Evolutionary conservation across 2,329 filamentous ascomycete species (phyloP), one percentile per base, ranked within the genome.

Genomic region (Delphinella strobiligena): DNA sequence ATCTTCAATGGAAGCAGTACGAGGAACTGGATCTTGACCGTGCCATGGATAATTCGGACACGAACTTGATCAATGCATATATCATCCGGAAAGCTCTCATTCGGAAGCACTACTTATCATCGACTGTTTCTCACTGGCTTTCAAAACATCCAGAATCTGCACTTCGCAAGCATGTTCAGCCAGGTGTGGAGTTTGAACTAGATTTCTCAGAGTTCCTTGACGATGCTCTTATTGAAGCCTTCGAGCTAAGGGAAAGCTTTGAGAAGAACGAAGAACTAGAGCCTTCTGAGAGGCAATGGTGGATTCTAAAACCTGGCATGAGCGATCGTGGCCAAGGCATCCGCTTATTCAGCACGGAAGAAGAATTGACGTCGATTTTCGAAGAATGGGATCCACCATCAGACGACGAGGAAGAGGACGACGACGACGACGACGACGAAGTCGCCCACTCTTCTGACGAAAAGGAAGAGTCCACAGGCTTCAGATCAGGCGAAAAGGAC

Each of bases 281-380:
- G 11, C 41, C 44, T 10, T 49, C 61, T 19, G 51, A 61, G 34
- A 71, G 72, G 43, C 78, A 93, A 56, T 98, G 89, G 89, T 98
- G 91, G 91, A 96, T 98, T 49, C 61, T 98, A 44, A 98, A 98
- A 62, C 89, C 91, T 0, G 82, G 89, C 7, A 96, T 98, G 91
- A 94, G 86, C 59, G 91, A 98, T 56, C 75, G 89, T 17, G 91
- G 89, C 0, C 88, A 95, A 57, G 91, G 91, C 1, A 95, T 98
- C 42, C 68, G 85, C 30, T 66, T 98, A 1, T 98, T 98, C 60
- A 83, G 77, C 51, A 85, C 78, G 2, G 83, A 91, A 66, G 78
- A 80, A 41, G 80, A 93, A 54, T 65, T 98, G n/a, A 80, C 82
- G 45, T 71, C 57, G 11, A 91, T 98, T 39, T 98, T 96, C 54